A percentile compares a stretch with the other conserved stretches of the same genome.
Evolutionary conservation across 164 flowering plant genomes (phyloP).

Genomic region (Aristolochia contorta): DNA sequence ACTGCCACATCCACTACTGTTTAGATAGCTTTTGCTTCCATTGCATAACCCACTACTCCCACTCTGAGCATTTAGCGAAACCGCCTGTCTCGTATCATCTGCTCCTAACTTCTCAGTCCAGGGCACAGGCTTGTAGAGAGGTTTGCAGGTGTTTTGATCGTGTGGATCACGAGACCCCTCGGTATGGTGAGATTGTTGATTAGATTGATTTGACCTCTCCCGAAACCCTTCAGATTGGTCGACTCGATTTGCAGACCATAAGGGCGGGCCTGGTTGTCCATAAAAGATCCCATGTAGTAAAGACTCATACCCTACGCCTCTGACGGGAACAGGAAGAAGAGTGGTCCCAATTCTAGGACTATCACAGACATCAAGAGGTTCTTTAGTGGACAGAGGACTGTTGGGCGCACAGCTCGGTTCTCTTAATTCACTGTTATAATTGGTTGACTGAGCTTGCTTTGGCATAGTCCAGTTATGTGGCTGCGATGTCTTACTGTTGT

Average conservation of each 20-base stretch:
- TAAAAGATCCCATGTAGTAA: slow-evolving; percentile 27
- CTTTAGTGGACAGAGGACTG: too few species aligned
- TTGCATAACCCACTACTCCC: slow-evolving; percentile 45
- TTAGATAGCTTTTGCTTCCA: slow-evolving; percentile 30
- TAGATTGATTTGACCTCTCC: slow-evolving; percentile 21
- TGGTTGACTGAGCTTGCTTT: slow-evolving; percentile 6
- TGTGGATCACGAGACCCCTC: slow-evolving; percentile 11
- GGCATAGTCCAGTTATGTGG: slow-evolving; percentile 14
- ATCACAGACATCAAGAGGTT: slow-evolving; percentile 12
- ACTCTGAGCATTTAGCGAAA: slow-evolving; percentile 50
- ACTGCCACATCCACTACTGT: slow-evolving; percentile 40
- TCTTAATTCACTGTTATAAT: not conserved
- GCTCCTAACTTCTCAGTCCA: slow-evolving; percentile 24
- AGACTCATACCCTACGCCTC: slow-evolving; percentile 37
- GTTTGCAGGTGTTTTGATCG: slow-evolving; percentile 18
- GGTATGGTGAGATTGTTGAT: slow-evolving; percentile 15
- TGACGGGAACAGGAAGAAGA: slow-evolving; percentile 33
- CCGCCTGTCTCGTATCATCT: slow-evolving; percentile 29
- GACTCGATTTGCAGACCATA: slow-evolving; percentile 29
- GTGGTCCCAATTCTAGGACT: slow-evolving; percentile 23
- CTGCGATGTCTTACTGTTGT: slow-evolving; percentile 28
- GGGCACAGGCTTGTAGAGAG: slow-evolving; percentile 14
- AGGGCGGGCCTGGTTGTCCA: slow-evolving; percentile 30
- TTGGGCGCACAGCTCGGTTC: too few species aligned
- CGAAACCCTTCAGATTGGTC: slow-evolving; percentile 20